Base-by-base conservation (phyloP, 768 basidiomycete species). In the Suillus luteus region DNA sequence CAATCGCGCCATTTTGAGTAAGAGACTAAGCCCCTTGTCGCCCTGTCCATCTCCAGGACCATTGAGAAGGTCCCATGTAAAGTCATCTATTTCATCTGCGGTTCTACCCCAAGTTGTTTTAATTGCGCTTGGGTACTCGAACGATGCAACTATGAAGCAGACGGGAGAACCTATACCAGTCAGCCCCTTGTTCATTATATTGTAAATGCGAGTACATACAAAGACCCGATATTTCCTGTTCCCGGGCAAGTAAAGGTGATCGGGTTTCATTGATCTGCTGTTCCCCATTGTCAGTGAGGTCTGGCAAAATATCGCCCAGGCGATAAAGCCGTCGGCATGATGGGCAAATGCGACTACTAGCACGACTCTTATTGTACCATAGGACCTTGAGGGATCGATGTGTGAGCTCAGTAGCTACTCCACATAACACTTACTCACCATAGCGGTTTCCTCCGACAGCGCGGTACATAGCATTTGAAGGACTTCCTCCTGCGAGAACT, bases 331-430 rank as follows among this genome's bases (percentile, higher is more conserved):
- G 78, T 72, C 86, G 85, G 70, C 92, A 94, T 0, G 90, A 84
- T 2, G 92, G 92, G 69, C 92, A 94, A 59, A 93, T 82, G 33
- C 92, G 86, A 61, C 86, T 83, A 11, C 80, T 82, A 6, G 81
- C 74, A 2, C 92, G 84, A 70, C 89, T 92, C 76, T 92, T 92
- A 79, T 94, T 94, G 70, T 93, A 93, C 91, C 91, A 93, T 14
- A 93, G 68, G 11, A 90, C 86, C 91, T 91, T 65, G 24, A 51
- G 9, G 59, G 48, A 62, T 54, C 62, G 40, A 10, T 58, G 49
- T n/a, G 19, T 22, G 12, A 52, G 62, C 8, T 14, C 33, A 27
- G 51, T 46, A 24, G n/a, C 60, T 31, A 55, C 24, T 15, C 9
- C 11, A 55, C 58, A 17, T 22, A 40, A 3, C 31, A 77, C 87